Conservation (phyloP, 345 rosid species). For the Euphorbia peplus region DNA sequence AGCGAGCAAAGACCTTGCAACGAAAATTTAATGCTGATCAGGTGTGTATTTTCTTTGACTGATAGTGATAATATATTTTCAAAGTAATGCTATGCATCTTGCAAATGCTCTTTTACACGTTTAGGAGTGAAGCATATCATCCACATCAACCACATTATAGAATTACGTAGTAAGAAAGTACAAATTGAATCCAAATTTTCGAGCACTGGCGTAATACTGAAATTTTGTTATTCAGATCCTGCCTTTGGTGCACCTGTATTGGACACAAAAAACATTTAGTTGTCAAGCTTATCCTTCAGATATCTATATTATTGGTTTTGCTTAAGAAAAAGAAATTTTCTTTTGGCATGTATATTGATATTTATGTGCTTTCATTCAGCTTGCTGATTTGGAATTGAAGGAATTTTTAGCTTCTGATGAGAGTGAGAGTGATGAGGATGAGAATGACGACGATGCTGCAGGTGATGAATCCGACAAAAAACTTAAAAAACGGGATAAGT, state of each 20-base stretch:
- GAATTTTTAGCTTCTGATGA: constrained; percentile 87
- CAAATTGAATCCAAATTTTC: neutral
- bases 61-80: too few relatives aligned
- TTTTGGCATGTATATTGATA: constrained; percentile 19
- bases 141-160: neutral
- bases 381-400: constrained; percentile 71
- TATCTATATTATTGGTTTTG: neutral
- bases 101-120: neutral
- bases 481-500: constrained; percentile 48
- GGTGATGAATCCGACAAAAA: constrained; percentile 43
- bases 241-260: neutral
- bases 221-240: neutral
- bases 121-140: neutral
- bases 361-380: constrained; percentile 35
- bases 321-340: neutral
- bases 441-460: constrained; percentile 22
- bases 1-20: constrained; percentile 70
- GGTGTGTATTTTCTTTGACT: constrained; percentile 37
- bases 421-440: constrained; percentile 61
- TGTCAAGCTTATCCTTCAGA: neutral
- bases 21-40: constrained; percentile 72
- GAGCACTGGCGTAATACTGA: neutral
- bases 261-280: neutral
- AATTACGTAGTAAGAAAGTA: neutral
- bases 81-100: neutral